These are phyloP conservation scores for Peltaster fructicola DNA, from an alignment of 2,329 filamentous ascomycete genomes.

Conservation along the genomic window DNA sequence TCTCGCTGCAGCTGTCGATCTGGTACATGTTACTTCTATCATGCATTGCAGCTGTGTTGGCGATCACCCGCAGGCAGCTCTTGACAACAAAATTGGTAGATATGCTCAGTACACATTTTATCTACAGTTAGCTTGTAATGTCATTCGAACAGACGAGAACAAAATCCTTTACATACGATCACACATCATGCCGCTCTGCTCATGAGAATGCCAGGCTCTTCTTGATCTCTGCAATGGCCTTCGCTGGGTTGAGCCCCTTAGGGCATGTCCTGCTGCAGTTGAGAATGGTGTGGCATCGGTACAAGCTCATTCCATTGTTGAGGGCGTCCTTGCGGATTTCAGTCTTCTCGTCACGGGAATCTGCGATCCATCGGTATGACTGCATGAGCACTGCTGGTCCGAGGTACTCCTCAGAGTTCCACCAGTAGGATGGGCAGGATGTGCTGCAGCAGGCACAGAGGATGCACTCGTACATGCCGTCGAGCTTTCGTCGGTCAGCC, in stretches of 20 bases:
- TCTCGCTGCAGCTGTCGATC: no score
- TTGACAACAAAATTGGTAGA: no score
- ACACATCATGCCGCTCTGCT: no score
- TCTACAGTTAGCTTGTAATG: no score
- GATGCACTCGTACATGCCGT: conserved; percentile 97
- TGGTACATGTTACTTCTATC: no score
- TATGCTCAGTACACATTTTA: no score
- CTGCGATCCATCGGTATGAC: conserved; percentile 92
- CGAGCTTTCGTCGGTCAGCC: conserved; percentile 87
- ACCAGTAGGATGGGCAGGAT: conserved; percentile 99
- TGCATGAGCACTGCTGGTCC: conserved; percentile 92
- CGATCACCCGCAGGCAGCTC: no score
- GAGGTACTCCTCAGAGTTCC: conserved; percentile 98
- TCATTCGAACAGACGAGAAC: no score
- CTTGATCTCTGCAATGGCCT: conserved; percentile 96
- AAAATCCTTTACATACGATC: no score
- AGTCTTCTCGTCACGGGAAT: conserved; percentile 82
- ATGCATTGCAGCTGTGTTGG: no score
- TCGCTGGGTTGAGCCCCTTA: conserved; percentile 91
- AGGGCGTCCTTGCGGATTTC: conserved; percentile 75
- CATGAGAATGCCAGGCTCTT: conserved; percentile 61
- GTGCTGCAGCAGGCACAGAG: conserved; percentile 98
- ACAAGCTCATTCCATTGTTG: conserved; percentile 97
- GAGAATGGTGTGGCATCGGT: conserved; percentile 97
- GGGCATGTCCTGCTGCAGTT: conserved; percentile 97